Conservation (phyloP, 169 alveolate species). For the Plasmodium gaboni region DNA sequence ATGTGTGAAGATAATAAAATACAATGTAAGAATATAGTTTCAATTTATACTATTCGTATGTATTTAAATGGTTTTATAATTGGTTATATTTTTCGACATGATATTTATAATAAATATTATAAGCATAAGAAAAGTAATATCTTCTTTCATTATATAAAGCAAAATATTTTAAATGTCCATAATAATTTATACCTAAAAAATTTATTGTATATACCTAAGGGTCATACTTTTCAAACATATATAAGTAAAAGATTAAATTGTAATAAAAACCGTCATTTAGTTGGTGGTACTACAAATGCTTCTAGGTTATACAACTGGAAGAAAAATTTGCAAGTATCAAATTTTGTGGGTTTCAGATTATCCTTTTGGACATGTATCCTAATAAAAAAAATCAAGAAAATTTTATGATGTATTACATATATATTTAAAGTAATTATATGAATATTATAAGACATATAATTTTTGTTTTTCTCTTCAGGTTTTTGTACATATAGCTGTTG, state of each 20-base stretch:
- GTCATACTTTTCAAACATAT: slow-evolving; percentile 4
- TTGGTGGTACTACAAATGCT: background rate
- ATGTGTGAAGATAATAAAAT: slow-evolving; percentile 43
- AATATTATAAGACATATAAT: background rate
- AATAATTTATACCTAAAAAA: background rate
- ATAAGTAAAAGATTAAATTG: slow-evolving; percentile 13
- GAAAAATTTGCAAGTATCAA: slow-evolving; percentile 36
- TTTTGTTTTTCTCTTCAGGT: slow-evolving; percentile 28
- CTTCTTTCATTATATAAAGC: slow-evolving; percentile 32
- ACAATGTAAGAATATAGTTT: slow-evolving; percentile 42
- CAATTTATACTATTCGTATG: slow-evolving; percentile 71
- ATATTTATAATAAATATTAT: slow-evolving; percentile 47
- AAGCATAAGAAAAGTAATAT: slow-evolving; percentile 48
- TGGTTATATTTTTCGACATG: slow-evolving; percentile 62
- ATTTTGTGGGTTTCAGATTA: slow-evolving; percentile 47
- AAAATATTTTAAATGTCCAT: background rate
- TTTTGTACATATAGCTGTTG: slow-evolving; percentile 43
- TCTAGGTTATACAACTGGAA: slow-evolving; percentile 8
- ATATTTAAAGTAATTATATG: background rate
- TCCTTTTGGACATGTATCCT: slow-evolving; percentile 68
- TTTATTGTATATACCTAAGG: background rate
- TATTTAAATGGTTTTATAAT: slow-evolving; percentile 69
- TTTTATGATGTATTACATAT: no score
- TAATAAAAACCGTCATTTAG: background rate
- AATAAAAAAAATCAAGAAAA: background rate